These are phyloP conservation scores for Ogataea ramenticola DNA, from an alignment of 805 yeast genomes.

Conservation along the genomic window DNA sequence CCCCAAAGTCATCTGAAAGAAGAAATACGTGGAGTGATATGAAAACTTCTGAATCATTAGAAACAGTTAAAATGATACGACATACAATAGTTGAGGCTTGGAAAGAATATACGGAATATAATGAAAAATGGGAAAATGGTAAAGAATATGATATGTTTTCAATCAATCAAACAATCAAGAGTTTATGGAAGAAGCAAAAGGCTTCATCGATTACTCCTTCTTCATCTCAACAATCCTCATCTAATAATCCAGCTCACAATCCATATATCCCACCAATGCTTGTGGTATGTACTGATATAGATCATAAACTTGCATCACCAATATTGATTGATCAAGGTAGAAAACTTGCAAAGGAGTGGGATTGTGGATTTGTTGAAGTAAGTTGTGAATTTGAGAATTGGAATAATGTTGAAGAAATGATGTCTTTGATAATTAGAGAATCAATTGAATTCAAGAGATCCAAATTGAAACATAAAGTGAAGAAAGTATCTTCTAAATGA, in stretches of 20 bases:
- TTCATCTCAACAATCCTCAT: not conserved
- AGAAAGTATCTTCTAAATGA: not conserved
- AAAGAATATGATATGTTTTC: slow-evolving; percentile 64
- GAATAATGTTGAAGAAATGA: slow-evolving; percentile 46
- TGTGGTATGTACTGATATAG: slow-evolving; percentile 57
- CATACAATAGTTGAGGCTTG: slow-evolving; percentile 64
- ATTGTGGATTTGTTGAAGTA: slow-evolving; percentile 56
- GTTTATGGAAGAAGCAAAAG: slow-evolving; percentile 43
- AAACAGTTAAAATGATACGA: slow-evolving; percentile 33
- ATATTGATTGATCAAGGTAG: slow-evolving; percentile 50
- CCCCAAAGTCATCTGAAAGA: not conserved
- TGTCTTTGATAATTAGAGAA: slow-evolving; percentile 54
- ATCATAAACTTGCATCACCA: slow-evolving; percentile 55
- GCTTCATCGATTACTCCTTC: slow-evolving; percentile 1
- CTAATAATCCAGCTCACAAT: slow-evolving; percentile 1
- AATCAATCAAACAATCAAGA: slow-evolving; percentile 47
- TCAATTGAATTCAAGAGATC: slow-evolving; percentile 34
- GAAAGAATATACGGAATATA: slow-evolving; percentile 55
- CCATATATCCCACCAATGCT: slow-evolving; percentile 50
- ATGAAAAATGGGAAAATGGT: slow-evolving; percentile 52
- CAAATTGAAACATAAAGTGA: not conserved
- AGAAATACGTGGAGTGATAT: not conserved
- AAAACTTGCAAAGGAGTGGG: slow-evolving; percentile 52
- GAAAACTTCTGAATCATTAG: not conserved
- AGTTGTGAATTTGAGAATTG: slow-evolving; percentile 40